Conservation (phyloP, 2,329 filamentous ascomycete genomes). For the Pseudopithomyces maydicus region DNA sequence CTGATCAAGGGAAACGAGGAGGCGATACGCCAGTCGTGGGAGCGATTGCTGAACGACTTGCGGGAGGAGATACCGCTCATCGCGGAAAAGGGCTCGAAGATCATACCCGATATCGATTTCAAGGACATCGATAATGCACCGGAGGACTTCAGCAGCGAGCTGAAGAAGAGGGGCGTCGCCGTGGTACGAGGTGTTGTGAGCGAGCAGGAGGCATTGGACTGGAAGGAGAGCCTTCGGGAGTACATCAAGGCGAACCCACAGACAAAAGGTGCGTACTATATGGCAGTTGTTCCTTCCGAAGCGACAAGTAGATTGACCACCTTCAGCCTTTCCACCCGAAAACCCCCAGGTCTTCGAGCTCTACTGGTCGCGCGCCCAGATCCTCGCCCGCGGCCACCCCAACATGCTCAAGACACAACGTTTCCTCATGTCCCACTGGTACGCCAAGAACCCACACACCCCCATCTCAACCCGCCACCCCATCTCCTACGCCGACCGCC, state of each 20-base stretch:
- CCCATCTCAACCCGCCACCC: slow-evolving; percentile 53
- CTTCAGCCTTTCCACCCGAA: slow-evolving; percentile 52
- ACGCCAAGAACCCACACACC: slow-evolving; percentile 49
- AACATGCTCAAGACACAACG: slow-evolving; percentile 53
- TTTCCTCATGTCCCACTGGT: slow-evolving; percentile 57
- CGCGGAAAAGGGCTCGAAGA: slow-evolving; percentile 46
- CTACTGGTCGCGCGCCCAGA: slow-evolving; percentile 55
- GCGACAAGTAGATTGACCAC: slow-evolving; percentile 10
- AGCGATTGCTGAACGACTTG: slow-evolving; percentile 49
- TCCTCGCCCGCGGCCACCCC: slow-evolving; percentile 53
- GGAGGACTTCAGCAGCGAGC: slow-evolving; percentile 60
- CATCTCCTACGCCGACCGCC: slow-evolving; percentile 54
- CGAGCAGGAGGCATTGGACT: slow-evolving; percentile 49
- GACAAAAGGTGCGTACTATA: slow-evolving; percentile 37
- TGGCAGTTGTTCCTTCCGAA: no score
- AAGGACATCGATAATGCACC: slow-evolving; percentile 55
- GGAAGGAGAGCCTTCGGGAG: slow-evolving; percentile 51
- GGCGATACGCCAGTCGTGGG: slow-evolving; percentile 53
- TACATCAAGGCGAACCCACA: slow-evolving; percentile 55
- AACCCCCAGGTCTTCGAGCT: slow-evolving; percentile 58
- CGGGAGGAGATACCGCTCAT: slow-evolving; percentile 53
- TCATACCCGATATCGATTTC: slow-evolving; percentile 55
- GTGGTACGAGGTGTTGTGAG: slow-evolving; percentile 53
- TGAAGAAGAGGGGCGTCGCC: slow-evolving; percentile 62
- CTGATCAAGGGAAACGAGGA: slow-evolving; percentile 56